Base-by-base conservation (phyloP, 139 green algal genomes). In the Chlamydomonas incerta region DNA sequence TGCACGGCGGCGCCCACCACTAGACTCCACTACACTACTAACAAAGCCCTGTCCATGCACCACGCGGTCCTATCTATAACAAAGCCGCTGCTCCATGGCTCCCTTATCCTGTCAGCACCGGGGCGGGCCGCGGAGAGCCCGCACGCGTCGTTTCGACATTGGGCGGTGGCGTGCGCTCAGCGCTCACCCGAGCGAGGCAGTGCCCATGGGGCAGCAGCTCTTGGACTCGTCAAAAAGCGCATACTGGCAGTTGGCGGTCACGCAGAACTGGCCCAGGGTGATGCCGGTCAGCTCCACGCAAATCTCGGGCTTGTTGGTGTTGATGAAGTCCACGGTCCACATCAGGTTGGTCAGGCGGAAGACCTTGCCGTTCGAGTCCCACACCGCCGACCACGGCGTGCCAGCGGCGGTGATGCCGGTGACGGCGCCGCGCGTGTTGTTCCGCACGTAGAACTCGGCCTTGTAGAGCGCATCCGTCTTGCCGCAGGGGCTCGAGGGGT, bases 171-270 rank as follows among this genome's bases (percentile, higher is more conserved):
- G n/a, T n/a, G n/a, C n/a, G n/a, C n/a, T n/a, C 41, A 8, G 6
- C 41, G 41, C 60, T 67, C 60, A 31, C 11, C 26, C 10, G 0
- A 72, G 33, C 33, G 67, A 28, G 34, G 33, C 33, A 0, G 20
- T 77, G 28, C 71, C 71, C 71, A 65, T 26, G 3, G 71, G 71
- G 71, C 71, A 77, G 46, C 71, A 77, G 28, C 3, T 4, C 71
- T 77, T 77, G 28, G 2, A 29, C 17, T 10, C 46, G 29, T 77
- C 29, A 18, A 77, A 77, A 6, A 77, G 46, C 13, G 71, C 28
- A 14, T 77, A 77, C 6, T 8, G 14, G 46, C 71, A 77, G 28
- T 14, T 5, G 1, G 4, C 13, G 46, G 63, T 47, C 17, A 41
- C 46, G 46, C 71, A 77, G 46, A 77, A 77, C 26, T 77, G 28